Percentiles rank a stretch among this genome's conserved stretches.
These are phyloP conservation scores for Cercospora beticola DNA, from an alignment of 2,329 filamentous ascomycete species.

Conservation along the genomic window DNA sequence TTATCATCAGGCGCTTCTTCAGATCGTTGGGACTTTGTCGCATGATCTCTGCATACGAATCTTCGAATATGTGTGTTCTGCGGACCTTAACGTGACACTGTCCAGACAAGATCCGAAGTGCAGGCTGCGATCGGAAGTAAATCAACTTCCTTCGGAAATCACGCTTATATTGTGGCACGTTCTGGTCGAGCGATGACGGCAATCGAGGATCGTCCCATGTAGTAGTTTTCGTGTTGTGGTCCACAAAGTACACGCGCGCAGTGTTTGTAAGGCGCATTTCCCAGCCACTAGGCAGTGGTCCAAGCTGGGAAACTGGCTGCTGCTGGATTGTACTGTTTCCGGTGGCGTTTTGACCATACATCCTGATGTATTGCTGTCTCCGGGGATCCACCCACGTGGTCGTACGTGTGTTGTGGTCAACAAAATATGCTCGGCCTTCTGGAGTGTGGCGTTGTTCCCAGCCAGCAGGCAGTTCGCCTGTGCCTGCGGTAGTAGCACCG, in stretches of 20 bases:
- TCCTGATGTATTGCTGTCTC: slow-evolving; percentile 95
- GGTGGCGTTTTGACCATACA: slow-evolving; percentile 86
- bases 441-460: slow-evolving; percentile 97
- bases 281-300: slow-evolving; percentile 94
- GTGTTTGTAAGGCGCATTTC: slow-evolving; percentile 99
- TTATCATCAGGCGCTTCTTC: slow-evolving; percentile 99
- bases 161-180: slow-evolving; percentile 98
- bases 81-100: slow-evolving; percentile 98
- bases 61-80: slow-evolving; percentile 95
- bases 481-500: slow-evolving; percentile 88
- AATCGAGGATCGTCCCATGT: slow-evolving; percentile 97
- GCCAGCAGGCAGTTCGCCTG: slow-evolving; percentile 87
- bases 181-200: slow-evolving; percentile 94
- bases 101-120: slow-evolving; percentile 88
- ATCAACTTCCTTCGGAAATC: slow-evolving; percentile 98
- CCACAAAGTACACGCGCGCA: slow-evolving; percentile 95
- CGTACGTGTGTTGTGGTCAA: slow-evolving; percentile 96
- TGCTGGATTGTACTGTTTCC: slow-evolving; percentile 85
- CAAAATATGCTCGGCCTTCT: slow-evolving; percentile 92
- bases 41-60: slow-evolving; percentile 98
- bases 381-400: slow-evolving; percentile 98
- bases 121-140: slow-evolving; percentile 97
- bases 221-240: slow-evolving; percentile 99
- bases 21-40: slow-evolving; percentile 91
- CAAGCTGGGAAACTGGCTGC: slow-evolving; percentile 94